Conservation (phyloP, 2,329 filamentous ascomycete species). For the Davidsoniella virescens region DNA sequence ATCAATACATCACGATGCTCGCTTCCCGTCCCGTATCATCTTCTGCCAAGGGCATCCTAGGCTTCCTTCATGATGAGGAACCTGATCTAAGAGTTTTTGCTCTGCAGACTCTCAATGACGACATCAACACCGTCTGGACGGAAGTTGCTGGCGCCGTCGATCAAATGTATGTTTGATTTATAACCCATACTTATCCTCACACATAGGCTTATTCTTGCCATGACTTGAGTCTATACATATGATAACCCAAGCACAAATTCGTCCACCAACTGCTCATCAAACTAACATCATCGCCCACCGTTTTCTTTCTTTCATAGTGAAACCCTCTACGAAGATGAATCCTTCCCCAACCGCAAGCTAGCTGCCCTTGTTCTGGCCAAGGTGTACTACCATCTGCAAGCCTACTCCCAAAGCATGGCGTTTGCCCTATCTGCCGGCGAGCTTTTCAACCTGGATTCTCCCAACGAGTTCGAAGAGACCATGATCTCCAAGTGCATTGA, state of each 20-base stretch:
- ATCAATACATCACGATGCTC: conserved; percentile 47
- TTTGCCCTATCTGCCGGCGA: conserved; percentile 91
- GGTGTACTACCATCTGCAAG: conserved; percentile 96
- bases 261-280: not conserved
- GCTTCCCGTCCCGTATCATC: conserved; percentile 83
- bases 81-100: conserved; percentile 89
- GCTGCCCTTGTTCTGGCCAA: conserved; percentile 91
- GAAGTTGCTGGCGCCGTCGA: conserved; percentile 86
- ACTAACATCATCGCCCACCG: conserved; percentile 9
- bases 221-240: not conserved
- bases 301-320: conserved; percentile 42
- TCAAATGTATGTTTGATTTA: conserved; percentile 53
- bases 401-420: conserved; percentile 98
- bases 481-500: conserved; percentile 98
- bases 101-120: conserved; percentile 83
- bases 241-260: not conserved
- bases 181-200: not conserved
- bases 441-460: conserved; percentile 79
- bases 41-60: conserved; percentile 85
- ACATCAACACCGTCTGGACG: conserved; percentile 95
- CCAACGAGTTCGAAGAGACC: conserved; percentile 94
- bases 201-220: not conserved
- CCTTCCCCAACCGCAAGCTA: conserved; percentile 83
- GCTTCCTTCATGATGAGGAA: conserved; percentile 90
- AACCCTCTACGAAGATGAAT: conserved; percentile 91